Evolutionary conservation across 495 filamentous ascomycete species (phyloP).

Genomic region (Penicillium manginii): DNA sequence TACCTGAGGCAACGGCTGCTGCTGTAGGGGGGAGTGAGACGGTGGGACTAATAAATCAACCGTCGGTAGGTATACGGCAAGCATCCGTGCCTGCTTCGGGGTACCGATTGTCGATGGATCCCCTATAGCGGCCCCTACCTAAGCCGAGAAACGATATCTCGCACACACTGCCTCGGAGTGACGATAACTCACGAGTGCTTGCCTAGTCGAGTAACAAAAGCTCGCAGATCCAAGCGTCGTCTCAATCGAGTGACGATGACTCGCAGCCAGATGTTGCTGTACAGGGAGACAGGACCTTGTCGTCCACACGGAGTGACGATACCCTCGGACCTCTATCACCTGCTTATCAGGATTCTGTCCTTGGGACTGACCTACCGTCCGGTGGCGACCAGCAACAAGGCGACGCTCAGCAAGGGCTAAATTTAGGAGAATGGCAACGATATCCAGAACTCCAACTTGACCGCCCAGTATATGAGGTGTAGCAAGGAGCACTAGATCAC

Average conservation of each 20-base stretch:
- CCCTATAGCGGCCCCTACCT: slow-evolving; percentile 8
- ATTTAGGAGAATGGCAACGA: slow-evolving; percentile 12
- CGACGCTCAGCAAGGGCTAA: slow-evolving; percentile 12
- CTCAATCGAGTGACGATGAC: slow-evolving; percentile 14
- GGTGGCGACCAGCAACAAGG: slow-evolving; percentile 17
- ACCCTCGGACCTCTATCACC: slow-evolving; percentile 16
- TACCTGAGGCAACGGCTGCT: slow-evolving; percentile 22
- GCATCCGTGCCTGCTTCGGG: slow-evolving; percentile 19
- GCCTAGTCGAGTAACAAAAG: slow-evolving; percentile 10
- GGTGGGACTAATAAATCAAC: slow-evolving; percentile 16
- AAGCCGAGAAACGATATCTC: slow-evolving; percentile 3
- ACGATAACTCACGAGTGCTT: slow-evolving; percentile 14
- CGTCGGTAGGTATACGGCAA: slow-evolving; percentile 14
- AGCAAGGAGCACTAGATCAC: slow-evolving; percentile 15
- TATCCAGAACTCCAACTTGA: slow-evolving; percentile 16
- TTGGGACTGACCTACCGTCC: slow-evolving; percentile 10
- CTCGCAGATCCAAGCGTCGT: slow-evolving; percentile 10
- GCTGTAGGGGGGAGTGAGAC: slow-evolving; percentile 23
- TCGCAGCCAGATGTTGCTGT: slow-evolving; percentile 16
- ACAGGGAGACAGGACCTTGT: slow-evolving; percentile 15
- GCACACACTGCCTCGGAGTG: slow-evolving; percentile 17
- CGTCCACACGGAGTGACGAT: slow-evolving; percentile 1
- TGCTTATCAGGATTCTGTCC: slow-evolving; percentile 11
- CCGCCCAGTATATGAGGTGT: slow-evolving; percentile 13
- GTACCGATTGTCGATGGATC: slow-evolving; percentile 13